Evolutionary conservation across 371 early-diverging fungal genomes (phyloP).

Genomic region (Apophysomyces variabilis): DNA sequence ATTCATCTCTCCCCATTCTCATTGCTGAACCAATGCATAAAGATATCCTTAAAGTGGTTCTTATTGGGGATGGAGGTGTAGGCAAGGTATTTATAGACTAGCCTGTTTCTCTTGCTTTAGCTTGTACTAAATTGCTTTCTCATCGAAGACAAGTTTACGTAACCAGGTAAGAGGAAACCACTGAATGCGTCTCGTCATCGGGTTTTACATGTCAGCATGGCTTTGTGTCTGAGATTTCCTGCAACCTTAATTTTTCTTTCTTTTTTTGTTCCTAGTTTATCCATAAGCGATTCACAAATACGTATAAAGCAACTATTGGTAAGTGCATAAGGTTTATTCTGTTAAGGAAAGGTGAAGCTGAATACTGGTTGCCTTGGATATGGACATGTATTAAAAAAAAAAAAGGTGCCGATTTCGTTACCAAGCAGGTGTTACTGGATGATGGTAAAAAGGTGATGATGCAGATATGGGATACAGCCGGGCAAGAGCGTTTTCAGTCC

Average conservation of each 20-base stretch:
- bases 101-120: not conserved
- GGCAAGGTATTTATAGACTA: slow-evolving; percentile 61
- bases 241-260: not conserved
- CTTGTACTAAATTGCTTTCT: not conserved
- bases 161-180: slow-evolving; percentile 44
- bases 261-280: slow-evolving; percentile 70
- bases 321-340: not conserved
- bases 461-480: slow-evolving; percentile 93
- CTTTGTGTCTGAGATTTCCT: not conserved
- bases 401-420: slow-evolving; percentile 86
- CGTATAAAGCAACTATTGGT: slow-evolving; percentile 98
- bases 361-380: slow-evolving; percentile 15
- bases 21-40: slow-evolving; percentile 32
- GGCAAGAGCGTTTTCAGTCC: slow-evolving; percentile 98
- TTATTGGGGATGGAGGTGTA: slow-evolving; percentile 85
- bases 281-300: slow-evolving; percentile 89
- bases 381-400: not conserved
- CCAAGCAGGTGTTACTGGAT: slow-evolving; percentile 83
- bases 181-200: not conserved
- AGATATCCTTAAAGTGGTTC: slow-evolving; percentile 71
- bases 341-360: not conserved
- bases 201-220: not conserved
- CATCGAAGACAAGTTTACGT: slow-evolving; percentile 58
- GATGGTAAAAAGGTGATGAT: slow-evolving; percentile 74
- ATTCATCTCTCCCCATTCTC: not conserved